These are phyloP conservation scores for Kurtzmaniella natalensis DNA, from an alignment of 1,139 yeast species.

Conservation along the genomic window DNA sequence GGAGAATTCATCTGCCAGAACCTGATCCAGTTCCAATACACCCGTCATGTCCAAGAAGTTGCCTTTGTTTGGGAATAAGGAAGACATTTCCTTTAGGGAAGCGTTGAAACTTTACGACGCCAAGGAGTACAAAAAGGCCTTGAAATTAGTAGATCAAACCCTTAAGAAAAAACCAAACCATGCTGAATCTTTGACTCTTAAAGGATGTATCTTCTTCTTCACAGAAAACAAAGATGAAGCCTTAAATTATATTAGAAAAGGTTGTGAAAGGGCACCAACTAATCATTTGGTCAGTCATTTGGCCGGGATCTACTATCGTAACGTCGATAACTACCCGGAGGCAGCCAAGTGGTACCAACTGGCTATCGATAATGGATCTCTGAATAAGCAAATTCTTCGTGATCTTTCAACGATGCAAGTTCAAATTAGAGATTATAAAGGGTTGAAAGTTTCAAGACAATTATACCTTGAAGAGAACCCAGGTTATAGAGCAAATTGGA, in stretches of 20 bases:
- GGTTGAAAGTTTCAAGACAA: constrained; percentile 60
- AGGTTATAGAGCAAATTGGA: constrained; percentile 91
- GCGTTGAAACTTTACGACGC: constrained; percentile 80
- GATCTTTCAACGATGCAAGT: constrained; percentile 79
- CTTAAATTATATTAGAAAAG: constrained; percentile 54
- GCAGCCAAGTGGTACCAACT: constrained; percentile 78
- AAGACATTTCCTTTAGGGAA: constrained; percentile 68
- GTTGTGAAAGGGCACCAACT: constrained; percentile 50
- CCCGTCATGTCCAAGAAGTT: constrained; percentile 14
- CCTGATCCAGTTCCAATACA: too few species aligned
- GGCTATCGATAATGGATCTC: constrained; percentile 77
- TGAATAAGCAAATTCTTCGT: constrained; percentile 73
- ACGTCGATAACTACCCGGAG: constrained; percentile 63
- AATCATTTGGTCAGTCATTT: constrained; percentile 79
- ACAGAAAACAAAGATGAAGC: constrained; percentile 62
- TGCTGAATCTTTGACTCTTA: constrained; percentile 80
- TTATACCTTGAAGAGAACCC: constrained; percentile 70
- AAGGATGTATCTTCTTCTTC: constrained; percentile 62
- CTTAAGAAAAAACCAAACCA: constrained; percentile 73
- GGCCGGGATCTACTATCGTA: constrained; percentile 78
- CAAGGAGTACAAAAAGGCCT: constrained; percentile 82
- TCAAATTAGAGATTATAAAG: constrained; percentile 71
- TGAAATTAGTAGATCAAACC: constrained; percentile 70
- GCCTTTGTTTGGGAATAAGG: constrained; percentile 47
- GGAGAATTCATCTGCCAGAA: too few species aligned